Evolutionary conservation across 306 rosid genomes (phyloP), one percentile per base, ranked within the genome.

Genomic region (Arachis hypogaea): DNA sequence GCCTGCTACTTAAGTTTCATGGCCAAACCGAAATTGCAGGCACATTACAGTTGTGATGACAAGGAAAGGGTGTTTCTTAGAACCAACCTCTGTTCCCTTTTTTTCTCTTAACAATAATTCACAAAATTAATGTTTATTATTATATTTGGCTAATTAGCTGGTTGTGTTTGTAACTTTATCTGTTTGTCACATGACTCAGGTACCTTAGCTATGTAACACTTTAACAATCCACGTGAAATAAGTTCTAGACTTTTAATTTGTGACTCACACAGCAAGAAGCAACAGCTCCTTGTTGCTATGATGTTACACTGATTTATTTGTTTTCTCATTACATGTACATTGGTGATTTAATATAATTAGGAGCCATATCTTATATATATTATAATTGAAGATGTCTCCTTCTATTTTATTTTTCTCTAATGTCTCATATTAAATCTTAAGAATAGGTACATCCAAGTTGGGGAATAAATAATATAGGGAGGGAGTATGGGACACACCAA

Each of bases 171-270:
- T 22, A 76, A 62, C 79, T 74, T 80, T 81, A 82, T 81, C 73
- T 71, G 85, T 82, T 78, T 41, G 73, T 88, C 89, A 88, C 86
- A 82, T 84, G 91, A 88, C 38, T 33, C 38, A 33, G 82, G 76
- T 56, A 62, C 80, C 83, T 66, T 72, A 66, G 65, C 81, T 78
- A 80, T 74, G 84, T 60, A 82, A 82, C 54, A 72, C 76, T 82
- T 71, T 2, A 33, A 51, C 79, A 78, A 59, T 82, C 86, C 92
- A 90, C 82, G 86, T 81, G 90, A 86, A 85, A 30, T 76, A 66
- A 79, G 73, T 82, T 72, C 66, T 81, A 63, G 8, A 71, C 54
- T 70, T 46, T 40, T 46, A 7, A 45, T 11, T 11, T 10, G 55
- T 69, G 60, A 82, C 60, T 59, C 11, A 12, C 64, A 28, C 41